Evolutionary conservation across 2,329 filamentous ascomycete species (phyloP).

Genomic region (Aspergillus sp.): DNA sequence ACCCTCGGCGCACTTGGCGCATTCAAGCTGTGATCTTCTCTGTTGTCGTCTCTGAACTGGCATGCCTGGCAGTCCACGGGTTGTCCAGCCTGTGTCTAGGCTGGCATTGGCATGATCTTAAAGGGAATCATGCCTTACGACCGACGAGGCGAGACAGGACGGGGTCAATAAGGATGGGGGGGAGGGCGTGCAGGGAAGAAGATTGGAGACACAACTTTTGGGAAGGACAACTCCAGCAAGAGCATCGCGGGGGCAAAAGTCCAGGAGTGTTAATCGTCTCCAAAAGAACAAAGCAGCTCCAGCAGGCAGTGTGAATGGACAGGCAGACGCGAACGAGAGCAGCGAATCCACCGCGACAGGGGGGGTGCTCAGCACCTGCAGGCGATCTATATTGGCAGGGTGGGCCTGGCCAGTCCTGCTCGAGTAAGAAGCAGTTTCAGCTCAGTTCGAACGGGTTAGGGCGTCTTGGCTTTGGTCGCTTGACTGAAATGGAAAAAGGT

Average conservation of each 20-base stretch:
- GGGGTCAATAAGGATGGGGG: neutral
- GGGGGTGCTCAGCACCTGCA: neutral
- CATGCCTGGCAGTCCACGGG: neutral
- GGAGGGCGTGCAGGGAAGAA: neutral
- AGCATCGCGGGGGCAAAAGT: neutral
- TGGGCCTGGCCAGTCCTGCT: neutral
- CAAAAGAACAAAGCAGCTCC: neutral
- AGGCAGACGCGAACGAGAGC: neutral
- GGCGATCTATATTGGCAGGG: neutral
- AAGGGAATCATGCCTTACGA: neutral
- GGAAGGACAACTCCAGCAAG: neutral
- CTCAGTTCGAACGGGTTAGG: too few species aligned
- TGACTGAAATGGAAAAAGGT: neutral
- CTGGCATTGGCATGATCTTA: conserved; percentile 3
- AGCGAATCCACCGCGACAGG: neutral
- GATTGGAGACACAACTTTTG: too few species aligned
- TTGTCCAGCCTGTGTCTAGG: conserved; percentile 1
- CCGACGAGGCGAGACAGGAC: neutral
- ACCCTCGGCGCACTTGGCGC: neutral
- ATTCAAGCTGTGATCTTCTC: neutral
- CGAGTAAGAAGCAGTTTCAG: too few species aligned
- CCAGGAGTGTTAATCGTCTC: neutral
- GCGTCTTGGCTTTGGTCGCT: neutral
- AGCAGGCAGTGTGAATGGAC: neutral
- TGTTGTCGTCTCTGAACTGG: conserved; percentile 1